Evolutionary conservation across 2,329 filamentous ascomycete species (phyloP), one percentile per base, ranked within the genome.

Genomic region (Teratosphaeria pseudoeucalypti): DNA sequence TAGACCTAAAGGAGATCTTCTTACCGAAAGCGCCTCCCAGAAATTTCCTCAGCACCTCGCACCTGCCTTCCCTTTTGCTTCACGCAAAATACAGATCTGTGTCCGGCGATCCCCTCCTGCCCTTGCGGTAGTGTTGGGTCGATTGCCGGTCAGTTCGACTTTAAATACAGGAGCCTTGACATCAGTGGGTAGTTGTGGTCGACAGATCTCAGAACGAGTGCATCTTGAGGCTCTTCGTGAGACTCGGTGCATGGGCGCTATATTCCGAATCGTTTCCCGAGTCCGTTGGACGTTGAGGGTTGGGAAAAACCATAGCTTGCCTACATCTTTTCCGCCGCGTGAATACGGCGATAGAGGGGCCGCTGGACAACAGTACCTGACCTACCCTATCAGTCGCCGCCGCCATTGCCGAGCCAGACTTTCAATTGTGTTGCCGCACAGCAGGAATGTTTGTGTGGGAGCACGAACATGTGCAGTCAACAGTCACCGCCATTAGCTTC

Each of bases 251-350:
- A 77, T 78, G 56, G 86, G 82, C 83, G 83, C 85, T 85, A 92
- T 91, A 92, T 92, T 92, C 88, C 88, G 85, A 80, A 77, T 86
- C 89, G 84, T 90, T 84, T 55, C 83, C 89, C 85, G 82, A 94
- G 88, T 84, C 87, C 89, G 86, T 95, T 80, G 89, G 88, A 85
- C 83, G 67, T 78, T 95, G 89, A 92, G 83, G 89, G 86, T 88
- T 84, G 86, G 88, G 88, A 86, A 84, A 62, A 64, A 64, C 62
- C 62, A 63, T 63, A 62, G 62, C 60, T 60, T 60, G 58, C 62
- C 61, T 61, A 63, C 59, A 63, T 63, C 34, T 34, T 29, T 23
- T 49, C 11, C 29, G n/a, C 23, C 34, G n/a, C n/a, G 5, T 32
- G n/a, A 23, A 23, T 11, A 23, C 6, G 43, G 19, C 43, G 43